Conservation (phyloP, 371 early-diverging fungal species). For the Batrachochytrium dendrobatidis region DNA sequence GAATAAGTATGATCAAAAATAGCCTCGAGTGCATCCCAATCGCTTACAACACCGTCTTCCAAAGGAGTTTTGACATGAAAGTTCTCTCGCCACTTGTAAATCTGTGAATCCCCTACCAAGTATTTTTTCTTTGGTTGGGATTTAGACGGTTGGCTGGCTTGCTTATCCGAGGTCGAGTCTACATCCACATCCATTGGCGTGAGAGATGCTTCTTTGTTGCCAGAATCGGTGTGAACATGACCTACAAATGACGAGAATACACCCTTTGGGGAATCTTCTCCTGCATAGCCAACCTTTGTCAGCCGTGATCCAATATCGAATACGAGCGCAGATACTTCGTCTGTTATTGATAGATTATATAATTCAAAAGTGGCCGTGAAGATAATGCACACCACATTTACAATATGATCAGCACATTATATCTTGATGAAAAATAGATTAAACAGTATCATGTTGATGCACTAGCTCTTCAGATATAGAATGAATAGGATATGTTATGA, state of each 20-base stretch:
- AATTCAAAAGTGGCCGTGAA: too few relatives aligned
- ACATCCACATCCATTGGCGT: conserved; percentile 18
- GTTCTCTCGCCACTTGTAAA: conserved; percentile 60
- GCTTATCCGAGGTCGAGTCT: not conserved
- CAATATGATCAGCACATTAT: too few relatives aligned
- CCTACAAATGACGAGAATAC: conserved; percentile 72
- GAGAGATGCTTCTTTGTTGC: conserved; percentile 29
- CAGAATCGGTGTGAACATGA: conserved; percentile 23
- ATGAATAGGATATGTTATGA: too few relatives aligned
- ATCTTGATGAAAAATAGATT: too few relatives aligned
- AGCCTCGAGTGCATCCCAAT: conserved; percentile 89
- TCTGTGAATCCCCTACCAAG: conserved; percentile 72
- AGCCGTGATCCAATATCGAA: conserved; percentile 83
- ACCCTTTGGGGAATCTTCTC: conserved; percentile 85
- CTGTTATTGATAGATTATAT: too few relatives aligned
- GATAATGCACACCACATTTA: too few relatives aligned
- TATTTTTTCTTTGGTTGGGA: conserved; percentile 19
- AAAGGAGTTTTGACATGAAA: conserved; percentile 77
- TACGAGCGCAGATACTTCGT: conserved; percentile 90
- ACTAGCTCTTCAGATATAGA: too few relatives aligned
- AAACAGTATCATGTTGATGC: too few relatives aligned
- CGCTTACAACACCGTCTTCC: conserved; percentile 51
- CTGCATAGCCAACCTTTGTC: conserved; percentile 90
- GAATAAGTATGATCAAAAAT: conserved; percentile 78
- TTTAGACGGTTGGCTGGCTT: not conserved